These are phyloP conservation scores for Colletotrichum viniferum DNA, from an alignment of 2,329 filamentous ascomycete genomes.

Conservation along the genomic window DNA sequence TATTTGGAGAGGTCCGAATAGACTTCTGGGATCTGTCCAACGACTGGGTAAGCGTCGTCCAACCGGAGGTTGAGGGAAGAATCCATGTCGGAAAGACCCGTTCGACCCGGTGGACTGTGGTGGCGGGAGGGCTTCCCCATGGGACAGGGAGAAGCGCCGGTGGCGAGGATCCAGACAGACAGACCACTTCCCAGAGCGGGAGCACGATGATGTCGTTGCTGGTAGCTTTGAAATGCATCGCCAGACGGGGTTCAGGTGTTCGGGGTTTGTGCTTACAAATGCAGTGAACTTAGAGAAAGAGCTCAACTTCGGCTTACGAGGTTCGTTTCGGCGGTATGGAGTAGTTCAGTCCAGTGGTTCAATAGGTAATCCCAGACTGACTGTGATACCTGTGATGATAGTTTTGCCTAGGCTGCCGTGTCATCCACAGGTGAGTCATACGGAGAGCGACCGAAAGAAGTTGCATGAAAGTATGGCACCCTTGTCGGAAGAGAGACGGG, in stretches of 20 bases:
- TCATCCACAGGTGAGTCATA: slow-evolving; percentile 11
- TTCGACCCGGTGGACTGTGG: not conserved
- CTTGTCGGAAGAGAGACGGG: not conserved
- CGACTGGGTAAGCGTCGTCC: not conserved
- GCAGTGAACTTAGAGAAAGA: not conserved
- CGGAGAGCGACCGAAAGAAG: not conserved
- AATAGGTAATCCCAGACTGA: not conserved
- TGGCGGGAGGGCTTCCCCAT: not conserved
- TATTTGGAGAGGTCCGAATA: not conserved
- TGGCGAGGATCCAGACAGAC: not conserved
- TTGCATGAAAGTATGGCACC: not conserved
- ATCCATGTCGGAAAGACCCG: not conserved
- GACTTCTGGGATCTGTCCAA: not conserved
- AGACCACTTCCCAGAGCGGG: not conserved
- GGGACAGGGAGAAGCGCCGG: not conserved
- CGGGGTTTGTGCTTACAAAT: not conserved
- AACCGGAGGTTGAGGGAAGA: not conserved
- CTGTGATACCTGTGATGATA: not conserved
- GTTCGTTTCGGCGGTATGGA: not conserved
- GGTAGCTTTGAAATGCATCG: not conserved
- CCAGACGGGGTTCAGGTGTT: not conserved
- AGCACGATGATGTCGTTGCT: not conserved
- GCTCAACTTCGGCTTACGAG: not conserved
- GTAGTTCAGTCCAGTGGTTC: not conserved
- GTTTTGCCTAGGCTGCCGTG: not conserved